Percentiles rank a stretch among this genome's conserved stretches.
These are phyloP conservation scores for Acanthamoeba triangularis DNA, from an alignment of 208 protist species.

Conservation along the genomic window DNA sequence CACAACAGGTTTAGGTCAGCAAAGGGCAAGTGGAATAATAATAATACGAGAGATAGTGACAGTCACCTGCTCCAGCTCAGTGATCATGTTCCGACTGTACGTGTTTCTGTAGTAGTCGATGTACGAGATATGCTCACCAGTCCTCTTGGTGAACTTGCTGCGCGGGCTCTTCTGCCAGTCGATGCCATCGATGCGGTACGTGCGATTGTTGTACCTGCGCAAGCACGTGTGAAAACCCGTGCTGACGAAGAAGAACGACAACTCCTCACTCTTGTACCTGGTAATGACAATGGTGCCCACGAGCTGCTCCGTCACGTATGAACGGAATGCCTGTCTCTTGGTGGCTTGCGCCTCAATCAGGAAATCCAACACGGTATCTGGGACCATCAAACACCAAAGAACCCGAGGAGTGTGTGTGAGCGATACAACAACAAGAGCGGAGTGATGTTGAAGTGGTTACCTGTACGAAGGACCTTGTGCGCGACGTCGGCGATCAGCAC, in stretches of 20 bases:
- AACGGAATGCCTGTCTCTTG: not conserved
- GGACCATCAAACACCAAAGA: no score
- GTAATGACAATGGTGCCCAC: slow-evolving; percentile 76
- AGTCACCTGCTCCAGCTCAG: slow-evolving; percentile 52
- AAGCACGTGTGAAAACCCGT: not conserved
- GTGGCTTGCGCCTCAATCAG: not conserved
- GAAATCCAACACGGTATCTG: slow-evolving; percentile 24
- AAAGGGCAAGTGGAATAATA: no score
- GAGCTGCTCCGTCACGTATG: not conserved
- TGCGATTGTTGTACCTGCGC: slow-evolving; percentile 82
- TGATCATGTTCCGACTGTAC: slow-evolving; percentile 15
- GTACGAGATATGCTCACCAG: slow-evolving; percentile 46
- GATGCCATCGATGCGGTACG: slow-evolving; percentile 77
- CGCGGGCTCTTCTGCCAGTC: slow-evolving; percentile 44
- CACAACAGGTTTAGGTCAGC: no score
- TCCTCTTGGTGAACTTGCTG: not conserved
- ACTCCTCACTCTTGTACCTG: no score
- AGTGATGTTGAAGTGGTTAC: not conserved
- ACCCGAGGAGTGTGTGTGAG: no score
- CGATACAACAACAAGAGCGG: no score
- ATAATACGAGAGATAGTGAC: no score
- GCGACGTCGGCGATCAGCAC: slow-evolving; percentile 68
- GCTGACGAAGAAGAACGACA: not conserved
- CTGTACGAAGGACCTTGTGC: slow-evolving; percentile 78
- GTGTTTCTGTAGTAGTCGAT: slow-evolving; percentile 73